These are phyloP conservation scores for Plectosphaerella sp. DNA, from an alignment of 2,329 filamentous ascomycete species.

Conservation along the genomic window DNA sequence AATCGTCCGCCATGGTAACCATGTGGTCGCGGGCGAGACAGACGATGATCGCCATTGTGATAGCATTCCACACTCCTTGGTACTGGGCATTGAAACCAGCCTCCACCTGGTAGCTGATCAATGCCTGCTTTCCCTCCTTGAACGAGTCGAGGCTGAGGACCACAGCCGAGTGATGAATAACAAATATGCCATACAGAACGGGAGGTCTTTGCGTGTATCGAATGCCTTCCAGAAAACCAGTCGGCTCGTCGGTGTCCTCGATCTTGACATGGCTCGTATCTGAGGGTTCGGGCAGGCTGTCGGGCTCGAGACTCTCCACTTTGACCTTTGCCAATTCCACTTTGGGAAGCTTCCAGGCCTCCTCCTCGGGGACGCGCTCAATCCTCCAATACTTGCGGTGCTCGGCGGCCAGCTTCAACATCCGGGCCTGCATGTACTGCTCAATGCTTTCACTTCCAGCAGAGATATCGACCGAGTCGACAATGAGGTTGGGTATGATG, in stretches of 20 bases:
- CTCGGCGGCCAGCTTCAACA: constrained; percentile 26
- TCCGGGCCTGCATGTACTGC: constrained; percentile 26
- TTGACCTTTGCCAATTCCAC: background rate
- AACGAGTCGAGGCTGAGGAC: constrained; percentile 34
- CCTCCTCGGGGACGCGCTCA: constrained; percentile 15
- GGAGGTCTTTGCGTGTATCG: constrained; percentile 19
- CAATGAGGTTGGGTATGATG: constrained; percentile 32
- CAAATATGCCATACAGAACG: constrained; percentile 38
- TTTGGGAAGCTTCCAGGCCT: background rate
- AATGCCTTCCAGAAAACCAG: background rate
- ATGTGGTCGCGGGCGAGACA: constrained; percentile 36
- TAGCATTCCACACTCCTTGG: constrained; percentile 40
- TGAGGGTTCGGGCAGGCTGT: too few relatives aligned
- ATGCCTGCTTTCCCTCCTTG: constrained; percentile 23
- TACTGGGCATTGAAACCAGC: constrained; percentile 30
- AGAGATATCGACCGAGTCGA: constrained; percentile 27
- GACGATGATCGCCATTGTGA: constrained; percentile 33
- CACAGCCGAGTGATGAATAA: constrained; percentile 32
- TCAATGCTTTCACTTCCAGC: constrained; percentile 24
- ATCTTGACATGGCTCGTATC: background rate
- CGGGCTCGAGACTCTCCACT: background rate
- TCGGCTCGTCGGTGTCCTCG: constrained; percentile 1
- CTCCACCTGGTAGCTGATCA: constrained; percentile 38
- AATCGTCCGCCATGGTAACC: constrained; percentile 26
- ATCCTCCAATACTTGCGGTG: constrained; percentile 30